Evolutionary conservation across 2,329 filamentous ascomycete species (phyloP), one percentile per base, ranked within the genome.

Genomic region (Periconia sp.): DNA sequence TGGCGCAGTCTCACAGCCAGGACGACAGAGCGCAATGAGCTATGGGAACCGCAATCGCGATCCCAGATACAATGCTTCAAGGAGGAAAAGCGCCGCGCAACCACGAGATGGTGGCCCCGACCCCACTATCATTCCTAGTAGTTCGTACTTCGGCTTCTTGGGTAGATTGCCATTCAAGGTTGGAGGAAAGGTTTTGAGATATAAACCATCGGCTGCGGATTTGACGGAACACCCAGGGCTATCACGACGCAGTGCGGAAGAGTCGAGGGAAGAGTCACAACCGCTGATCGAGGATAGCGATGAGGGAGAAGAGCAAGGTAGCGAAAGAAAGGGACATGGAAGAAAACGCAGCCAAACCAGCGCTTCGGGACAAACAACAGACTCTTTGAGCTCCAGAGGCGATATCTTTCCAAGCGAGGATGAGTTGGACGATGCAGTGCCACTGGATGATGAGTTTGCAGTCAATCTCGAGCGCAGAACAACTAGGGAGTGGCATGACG

Each of bases 391-490:
- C 64, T 96, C 92, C 11, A 81, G 93, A 45, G 92, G 92, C 1
- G 93, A 97, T 74, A 78, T 97, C 13, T 94, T 97, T 61, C 91
- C 91, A 0, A 96, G 92, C 64, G 92, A 96, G 65, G 91, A 92
- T 49, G 91, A 95, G 54, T 61, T 71, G 31, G 92, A 96, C 71
- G 93, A 97, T 74, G 93, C 93, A 1, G 85, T 96, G n/a, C 90
- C 92, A 13, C 77, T 97, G 17, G 91, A 93, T 64, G 93, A 97
- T 68, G 92, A 97, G 67, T 95, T 97, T 63, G 90, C 92, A 2
- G 87, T 96, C 70, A 85, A 87, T 2, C 80, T 97, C 56, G 87
- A 92, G 55, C 84, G 89, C 49, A 85, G 88, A 30, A 83, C 82
- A n/a, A 85, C 82, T 1, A 76, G 76, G 3, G 70, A 78, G 30